Evolutionary conservation across 1,139 yeast species (phyloP), one percentile per base, ranked within the genome.

Genomic region (Blastobotrys raffinosifermentans): DNA sequence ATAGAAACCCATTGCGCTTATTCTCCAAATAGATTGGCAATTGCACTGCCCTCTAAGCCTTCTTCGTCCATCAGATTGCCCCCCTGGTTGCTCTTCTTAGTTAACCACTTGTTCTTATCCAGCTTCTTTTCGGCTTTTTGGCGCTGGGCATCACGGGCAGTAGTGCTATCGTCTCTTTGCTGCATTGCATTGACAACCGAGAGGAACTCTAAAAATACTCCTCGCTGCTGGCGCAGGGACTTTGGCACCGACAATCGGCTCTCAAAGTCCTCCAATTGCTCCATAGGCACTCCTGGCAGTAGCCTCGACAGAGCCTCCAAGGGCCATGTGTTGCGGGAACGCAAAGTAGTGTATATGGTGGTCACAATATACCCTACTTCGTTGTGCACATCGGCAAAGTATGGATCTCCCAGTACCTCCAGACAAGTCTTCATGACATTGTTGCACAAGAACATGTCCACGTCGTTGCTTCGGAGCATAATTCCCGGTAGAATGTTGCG

Each of bases 351-450:
- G 57, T 87, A 89, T 35, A 89, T 66, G 1, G 83, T 75, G 0
- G 96, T 83, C 43, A 89, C 70, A 1, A 94, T 85, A 45, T 84
- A 80, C 6, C 94, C 91, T 1, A 94, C 95, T 58, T 91, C 98
- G 17, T 82, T 75, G 50, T 87, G 94, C 0, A 93, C 84, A 51
- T 91, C 97, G 32, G 75, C 74, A 58, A 84, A 86, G 48, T 85
- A 81, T 40, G 79, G 81, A 53, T 85, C 94, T 41, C 74, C 67
- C 37, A 91, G 64, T 3, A 89, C 77, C 38, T 79, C 81, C 19
- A 73, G 43, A 35, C 77, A 59, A 2, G 77, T 62, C 21, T 72
- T 69, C 53, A 75, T 59, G 37, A 69, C 61, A 37, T 61, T 72
- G 41, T 64, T 63, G 49, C 84, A 75, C 38, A 89, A 67, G 55